Conservation (phyloP, 1,284 basidiomycete genomes). For the Chalciporus sp. region DNA sequence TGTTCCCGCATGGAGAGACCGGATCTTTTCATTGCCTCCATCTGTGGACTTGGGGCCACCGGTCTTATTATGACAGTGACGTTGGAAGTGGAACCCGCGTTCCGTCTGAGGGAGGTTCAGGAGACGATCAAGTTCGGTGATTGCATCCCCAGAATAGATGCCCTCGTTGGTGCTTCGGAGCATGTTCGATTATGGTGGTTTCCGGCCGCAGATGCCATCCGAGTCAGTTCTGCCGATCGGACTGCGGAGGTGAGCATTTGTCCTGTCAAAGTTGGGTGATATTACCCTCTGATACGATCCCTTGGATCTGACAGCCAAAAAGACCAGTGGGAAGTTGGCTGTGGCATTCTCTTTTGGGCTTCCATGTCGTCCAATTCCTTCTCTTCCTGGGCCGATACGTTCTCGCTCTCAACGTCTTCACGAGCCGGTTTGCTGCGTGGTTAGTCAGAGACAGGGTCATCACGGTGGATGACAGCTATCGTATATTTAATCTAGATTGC, state of each 20-base stretch:
- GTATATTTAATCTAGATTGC: constrained; percentile 85
- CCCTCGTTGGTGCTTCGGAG: constrained; percentile 68
- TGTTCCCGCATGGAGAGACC: constrained; percentile 68
- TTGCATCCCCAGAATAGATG: constrained; percentile 57
- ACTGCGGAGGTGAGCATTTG: constrained; percentile 67
- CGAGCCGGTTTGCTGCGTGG: constrained; percentile 63
- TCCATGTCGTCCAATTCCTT: constrained; percentile 79
- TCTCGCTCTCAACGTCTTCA: constrained; percentile 54
- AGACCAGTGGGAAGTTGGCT: constrained; percentile 63
- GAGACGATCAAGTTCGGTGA: constrained; percentile 68
- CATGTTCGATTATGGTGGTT: constrained; percentile 98
- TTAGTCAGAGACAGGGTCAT: constrained; percentile 51
- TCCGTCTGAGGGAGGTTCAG: constrained; percentile 80
- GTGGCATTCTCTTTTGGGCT: constrained; percentile 68
- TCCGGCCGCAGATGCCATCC: constrained; percentile 76
- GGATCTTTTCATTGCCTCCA: constrained; percentile 89
- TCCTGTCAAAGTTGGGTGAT: constrained; percentile 7
- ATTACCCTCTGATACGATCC: constrained; percentile 13
- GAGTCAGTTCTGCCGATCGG: constrained; percentile 76
- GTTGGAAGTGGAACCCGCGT: constrained; percentile 81
- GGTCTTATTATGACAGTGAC: constrained; percentile 85
- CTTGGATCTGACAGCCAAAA: constrained; percentile 42
- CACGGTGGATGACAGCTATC: constrained; percentile 72
- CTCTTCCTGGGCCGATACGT: constrained; percentile 72
- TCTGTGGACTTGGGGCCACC: constrained; percentile 93